Evolutionary conservation across 208 protist genomes (phyloP), one percentile per base, ranked within the genome.

Genomic region (Trypanosomatidae sp.): DNA sequence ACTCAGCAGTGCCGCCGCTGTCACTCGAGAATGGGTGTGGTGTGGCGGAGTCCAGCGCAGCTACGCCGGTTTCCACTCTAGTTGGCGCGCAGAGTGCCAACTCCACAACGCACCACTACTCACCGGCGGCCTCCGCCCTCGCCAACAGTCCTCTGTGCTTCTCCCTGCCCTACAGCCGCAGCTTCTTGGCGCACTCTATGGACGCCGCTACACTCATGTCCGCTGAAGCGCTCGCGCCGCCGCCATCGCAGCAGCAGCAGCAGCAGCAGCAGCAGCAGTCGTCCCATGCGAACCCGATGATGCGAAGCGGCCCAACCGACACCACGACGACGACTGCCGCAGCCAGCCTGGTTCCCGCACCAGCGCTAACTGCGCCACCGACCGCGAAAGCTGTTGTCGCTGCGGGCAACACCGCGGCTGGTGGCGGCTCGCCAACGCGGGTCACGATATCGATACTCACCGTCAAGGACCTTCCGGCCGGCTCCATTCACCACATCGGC

Each of bases 401-500:
- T 9, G 62, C 25, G n/a, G 59, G 25, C 68, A 39, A 62, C 25
- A 68, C 53, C 62, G 41, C 59, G 36, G 30, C 74, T 67, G 52
- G 62, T 56, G 52, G 52, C 22, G 72, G 65, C 8, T 46, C 60
- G 13, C 30, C 58, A 17, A 49, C 79, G 10, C 82, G 87, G 12
- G 69, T 86, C 30, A 84, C 76, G 43, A 86, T 95, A 22, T 78
- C 91, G 39, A 83, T 96, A n/a, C 84, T 97, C 39, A 97, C 91
- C 2, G 69, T 96, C 12, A 94, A 94, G 72, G 90, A 96, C 69
- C 74, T 97, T 44, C 93, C 93, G 0, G 90, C 83, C 1, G 89
- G 91, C 0, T 77, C 78, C 33, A 83, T 97, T 13, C 80, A 90
- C 66, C 90, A 93, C 80, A 90, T 97, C 76, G 91, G 91, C 56